Conservation (phyloP, 257 asterid species). For the Ajuga chamaepitys region DNA sequence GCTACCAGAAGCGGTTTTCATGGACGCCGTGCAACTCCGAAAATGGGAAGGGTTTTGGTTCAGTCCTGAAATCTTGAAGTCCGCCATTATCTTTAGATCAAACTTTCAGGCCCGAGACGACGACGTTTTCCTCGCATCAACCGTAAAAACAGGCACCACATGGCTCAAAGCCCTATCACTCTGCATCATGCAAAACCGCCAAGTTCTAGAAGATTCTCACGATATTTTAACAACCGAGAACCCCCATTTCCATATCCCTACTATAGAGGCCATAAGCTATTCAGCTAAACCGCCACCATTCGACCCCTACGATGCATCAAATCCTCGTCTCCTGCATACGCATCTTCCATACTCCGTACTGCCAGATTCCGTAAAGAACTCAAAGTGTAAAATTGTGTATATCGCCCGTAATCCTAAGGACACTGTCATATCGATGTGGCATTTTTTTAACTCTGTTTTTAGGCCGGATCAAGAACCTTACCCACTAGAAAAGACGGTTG, state of each 20-base stretch:
- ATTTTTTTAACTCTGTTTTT: neutral
- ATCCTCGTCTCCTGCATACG: neutral
- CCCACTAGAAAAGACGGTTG: neutral
- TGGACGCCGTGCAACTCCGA: neutral
- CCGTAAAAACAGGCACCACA: slow-evolving; percentile 7
- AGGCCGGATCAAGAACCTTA: neutral
- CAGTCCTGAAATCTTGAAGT: neutral
- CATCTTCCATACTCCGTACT: neutral
- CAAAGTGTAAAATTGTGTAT: neutral
- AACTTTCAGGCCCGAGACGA: neutral
- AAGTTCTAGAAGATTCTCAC: too few species aligned
- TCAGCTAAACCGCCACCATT: neutral
- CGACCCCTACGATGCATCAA: neutral
- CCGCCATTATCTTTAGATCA: neutral
- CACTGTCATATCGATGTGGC: neutral
- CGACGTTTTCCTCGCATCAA: slow-evolving; percentile 7
- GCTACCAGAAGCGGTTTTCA: neutral
- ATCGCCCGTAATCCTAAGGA: neutral
- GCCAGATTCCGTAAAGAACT: neutral
- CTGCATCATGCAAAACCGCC: neutral
- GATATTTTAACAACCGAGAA: neutral
- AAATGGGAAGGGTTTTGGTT: neutral
- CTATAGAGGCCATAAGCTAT: neutral
- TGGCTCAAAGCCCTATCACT: neutral
- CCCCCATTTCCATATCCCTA: neutral